Conservation (phyloP, 2,329 filamentous ascomycete species). For the Penicillium sumatraense region DNA sequence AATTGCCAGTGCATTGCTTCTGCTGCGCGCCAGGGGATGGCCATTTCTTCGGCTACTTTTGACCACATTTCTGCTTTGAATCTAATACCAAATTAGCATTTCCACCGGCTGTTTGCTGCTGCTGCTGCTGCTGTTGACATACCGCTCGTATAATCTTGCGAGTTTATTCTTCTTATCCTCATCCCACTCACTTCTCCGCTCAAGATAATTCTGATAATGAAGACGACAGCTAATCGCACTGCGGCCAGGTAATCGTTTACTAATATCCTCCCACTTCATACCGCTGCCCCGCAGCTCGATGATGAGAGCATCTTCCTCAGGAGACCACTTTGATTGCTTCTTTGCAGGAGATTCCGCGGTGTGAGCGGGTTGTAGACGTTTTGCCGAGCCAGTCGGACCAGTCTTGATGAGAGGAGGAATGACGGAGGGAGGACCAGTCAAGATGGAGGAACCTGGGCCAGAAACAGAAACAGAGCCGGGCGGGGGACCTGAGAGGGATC, state of each 20-base stretch:
- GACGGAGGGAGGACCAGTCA: slow-evolving; percentile 26
- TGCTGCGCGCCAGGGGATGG: slow-evolving; percentile 89
- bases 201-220: slow-evolving; percentile 96
- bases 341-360: slow-evolving; percentile 72
- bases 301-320: slow-evolving; percentile 90
- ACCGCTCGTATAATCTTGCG: slow-evolving; percentile 93
- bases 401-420: slow-evolving; percentile 35
- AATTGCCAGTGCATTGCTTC: slow-evolving; percentile 99
- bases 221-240: slow-evolving; percentile 93
- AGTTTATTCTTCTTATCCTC: slow-evolving; percentile 98
- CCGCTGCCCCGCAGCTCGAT: slow-evolving; percentile 87
- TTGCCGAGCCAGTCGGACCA: slow-evolving; percentile 36
- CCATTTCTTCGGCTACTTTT: slow-evolving; percentile 93
- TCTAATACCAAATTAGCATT: no score
- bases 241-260: slow-evolving; percentile 83
- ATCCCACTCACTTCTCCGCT: slow-evolving; percentile 91
- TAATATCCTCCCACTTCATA: slow-evolving; percentile 99
- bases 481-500: slow-evolving; percentile 26
- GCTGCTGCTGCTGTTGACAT: slow-evolving; percentile 35
- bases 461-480: no score
- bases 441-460: slow-evolving; percentile 34
- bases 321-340: slow-evolving; percentile 96
- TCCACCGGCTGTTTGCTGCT: slow-evolving; percentile 16
- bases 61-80: slow-evolving; percentile 99
- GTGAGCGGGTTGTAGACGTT: slow-evolving; percentile 52